Evolutionary conservation across 75 land plant species (phyloP), one percentile per base, ranked within the genome.

Genomic region (Pseudotsuga menziesii): DNA sequence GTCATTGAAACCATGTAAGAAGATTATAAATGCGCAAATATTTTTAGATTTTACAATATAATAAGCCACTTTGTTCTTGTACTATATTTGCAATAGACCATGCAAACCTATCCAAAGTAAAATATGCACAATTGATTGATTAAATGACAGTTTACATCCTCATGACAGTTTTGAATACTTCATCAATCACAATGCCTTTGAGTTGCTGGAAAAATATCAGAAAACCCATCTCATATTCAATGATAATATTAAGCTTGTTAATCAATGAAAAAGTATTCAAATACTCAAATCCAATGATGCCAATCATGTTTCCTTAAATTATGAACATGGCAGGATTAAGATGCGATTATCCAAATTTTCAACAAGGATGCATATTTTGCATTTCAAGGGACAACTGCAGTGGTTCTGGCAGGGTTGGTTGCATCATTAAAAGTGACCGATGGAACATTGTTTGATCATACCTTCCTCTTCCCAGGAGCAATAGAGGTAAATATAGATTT

Each of bases 401-500:
- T 94, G 66, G 98, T 93, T 77, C 94, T 97, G 76, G 92, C 92
- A 23, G 98, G 99, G 36, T 72, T 94, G 57, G 76, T 97, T 76
- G 91, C 95, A 66, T 79, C 91, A 16, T 82, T 97, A 74, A 88
- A 86, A 75, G 56, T 94, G 67, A 77, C 90, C 58, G 98, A 95
- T 32, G 95, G 98, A 54, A 83, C 91, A 13, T 82, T 97, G 72
- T 90, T 91, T 60, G 99, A 97, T 58, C 99, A 94, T 57, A 94
- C 80, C 61, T 94, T 90, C 81, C 82, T 97, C 27, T 97, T 97
- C 78, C 92, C 92, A 74, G 99, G 99, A 76, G 99, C 99, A 82
- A 95, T 98, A 64, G 99, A 97, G 85, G 99, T 94, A 64, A 79
- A 57, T 32, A 25, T 0, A 22, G 23, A 0, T 22, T 5, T 69